These are phyloP conservation scores for Globisporangium orthogonon DNA, from an alignment of 352 stramenopile species.

Conservation along the genomic window DNA sequence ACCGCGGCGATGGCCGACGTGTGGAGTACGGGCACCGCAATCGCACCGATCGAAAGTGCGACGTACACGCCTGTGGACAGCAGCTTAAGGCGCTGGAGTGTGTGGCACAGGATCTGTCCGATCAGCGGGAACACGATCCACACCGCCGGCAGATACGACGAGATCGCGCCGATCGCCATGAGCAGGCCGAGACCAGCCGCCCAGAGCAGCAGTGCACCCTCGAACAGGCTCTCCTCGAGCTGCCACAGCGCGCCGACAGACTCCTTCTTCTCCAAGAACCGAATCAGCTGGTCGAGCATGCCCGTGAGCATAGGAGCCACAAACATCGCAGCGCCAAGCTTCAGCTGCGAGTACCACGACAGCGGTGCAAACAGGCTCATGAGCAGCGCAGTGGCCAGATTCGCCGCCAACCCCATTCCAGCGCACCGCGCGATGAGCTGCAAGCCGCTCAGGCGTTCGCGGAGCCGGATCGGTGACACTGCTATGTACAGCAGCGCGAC, in stretches of 20 bases:
- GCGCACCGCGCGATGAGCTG: constrained; percentile 32
- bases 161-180: constrained; percentile 38
- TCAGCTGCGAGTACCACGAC: constrained; percentile 60
- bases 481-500: constrained; percentile 35
- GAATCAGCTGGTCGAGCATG: constrained; percentile 46
- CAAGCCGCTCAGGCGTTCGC: constrained; percentile 29
- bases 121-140: constrained; percentile 61
- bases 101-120: constrained; percentile 35
- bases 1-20: constrained; percentile 47
- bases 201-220: constrained; percentile 46
- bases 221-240: constrained; percentile 57
- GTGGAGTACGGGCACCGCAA: constrained; percentile 56
- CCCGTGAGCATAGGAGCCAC: constrained; percentile 35
- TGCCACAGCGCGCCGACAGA: constrained; percentile 29
- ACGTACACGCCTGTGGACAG: constrained; percentile 42
- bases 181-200: constrained; percentile 26
- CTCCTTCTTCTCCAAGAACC: constrained; percentile 25
- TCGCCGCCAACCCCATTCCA: constrained; percentile 22
- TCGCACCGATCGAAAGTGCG: constrained; percentile 33
- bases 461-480: constrained; percentile 31
- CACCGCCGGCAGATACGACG: constrained; percentile 50
- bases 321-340: constrained; percentile 39
- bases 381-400: constrained; percentile 34
- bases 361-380: constrained; percentile 62
- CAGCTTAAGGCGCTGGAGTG: constrained; percentile 27